A percentile compares a stretch with the other conserved stretches of the same genome.
Evolutionary conservation across 2,329 filamentous ascomycete genomes (phyloP).

Genomic region (Talaromyces sp.): DNA sequence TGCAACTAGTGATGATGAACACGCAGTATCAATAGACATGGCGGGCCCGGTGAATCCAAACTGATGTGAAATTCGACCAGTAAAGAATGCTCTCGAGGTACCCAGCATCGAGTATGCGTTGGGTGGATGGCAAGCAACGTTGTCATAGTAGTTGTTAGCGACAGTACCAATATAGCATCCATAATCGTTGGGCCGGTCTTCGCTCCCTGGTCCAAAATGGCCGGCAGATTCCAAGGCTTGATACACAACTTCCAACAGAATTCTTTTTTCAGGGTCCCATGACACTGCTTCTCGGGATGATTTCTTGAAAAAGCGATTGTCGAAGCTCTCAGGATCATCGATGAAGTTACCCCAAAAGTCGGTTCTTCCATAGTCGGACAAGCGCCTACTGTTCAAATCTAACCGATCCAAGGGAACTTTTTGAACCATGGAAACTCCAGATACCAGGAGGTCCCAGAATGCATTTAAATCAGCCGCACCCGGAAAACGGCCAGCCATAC

Average conservation of each 20-base stretch:
- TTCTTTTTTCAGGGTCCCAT: constrained; percentile 25
- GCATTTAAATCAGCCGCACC: constrained; percentile 31
- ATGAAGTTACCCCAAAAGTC: constrained; percentile 23
- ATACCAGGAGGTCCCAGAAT: constrained; percentile 33
- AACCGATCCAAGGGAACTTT: constrained; percentile 23
- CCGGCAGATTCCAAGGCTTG: constrained; percentile 34
- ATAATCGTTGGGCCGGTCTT: constrained; percentile 25
- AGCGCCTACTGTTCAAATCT: constrained; percentile 18
- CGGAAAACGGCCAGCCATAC: constrained; percentile 34
- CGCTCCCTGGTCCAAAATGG: constrained; percentile 23
- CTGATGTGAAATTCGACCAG: constrained; percentile 44
- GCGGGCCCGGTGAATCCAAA: constrained; percentile 43
- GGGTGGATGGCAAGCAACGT: constrained; percentile 23
- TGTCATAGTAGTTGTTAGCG: constrained; percentile 27
- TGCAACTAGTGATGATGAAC: constrained; percentile 44
- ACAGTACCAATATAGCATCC: constrained; percentile 31
- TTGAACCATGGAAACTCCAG: constrained; percentile 23
- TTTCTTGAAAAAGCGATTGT: constrained; percentile 29
- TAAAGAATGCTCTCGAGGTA: constrained; percentile 39
- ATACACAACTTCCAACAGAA: constrained; percentile 38
- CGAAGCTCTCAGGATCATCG: constrained; percentile 27
- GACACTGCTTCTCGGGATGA: constrained; percentile 15
- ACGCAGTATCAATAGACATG: constrained; percentile 50
- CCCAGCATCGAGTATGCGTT: constrained; percentile 27
- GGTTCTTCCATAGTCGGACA: constrained; percentile 20